Base-by-base conservation (phyloP, 208 protist species). In the Blechomonas ayalai region DNA sequence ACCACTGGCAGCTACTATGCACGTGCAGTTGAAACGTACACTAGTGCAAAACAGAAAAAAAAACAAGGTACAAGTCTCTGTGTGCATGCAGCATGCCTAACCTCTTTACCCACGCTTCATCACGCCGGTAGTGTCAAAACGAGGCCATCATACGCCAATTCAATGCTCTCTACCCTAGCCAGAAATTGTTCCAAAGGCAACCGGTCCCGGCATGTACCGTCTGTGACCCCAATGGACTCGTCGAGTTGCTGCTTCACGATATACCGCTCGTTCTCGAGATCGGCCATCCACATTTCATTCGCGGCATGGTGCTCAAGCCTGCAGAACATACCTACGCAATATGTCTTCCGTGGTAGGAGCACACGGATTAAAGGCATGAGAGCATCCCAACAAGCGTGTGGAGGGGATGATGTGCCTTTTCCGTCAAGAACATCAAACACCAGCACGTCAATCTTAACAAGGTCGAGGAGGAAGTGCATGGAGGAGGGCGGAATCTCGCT, bases 321-420 rank as follows among this genome's bases (percentile, higher is more conserved):
- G 58, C 85, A 94, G 38, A 82, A 94, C 85, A 90, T 94, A 0
- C 81, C 85, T 19, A 89, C 72, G 42, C 67, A 72, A 57, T 85
- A 90, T 13, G 60, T 59, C 13, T 48, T 46, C 18, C 33, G 39
- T 10, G 85, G 85, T 0, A 65, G 58, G 3, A 89, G 58, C 16
- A 8, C 23, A 13, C 44, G 53, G 9, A 90, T 50, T 25, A 82
- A 58, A 26, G 61, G 60, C 32, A 87, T 61, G 3, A 73, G 51
- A 33, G 90, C 78, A 35, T 93, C 81, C 38, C 69, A 74, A 49
- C 85, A 89, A 39, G 67, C 76, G 64, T 93, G 85, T 44, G 81
- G 61, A 2, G 69, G 43, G 22, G 70, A 71, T 4, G 42, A 29
- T 8, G 44, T 15, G 9, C 75, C 81, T 10, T 72, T 63, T 20